Conservation (phyloP, 495 filamentous ascomycete genomes). For the Aspergillus baeticus region DNA sequence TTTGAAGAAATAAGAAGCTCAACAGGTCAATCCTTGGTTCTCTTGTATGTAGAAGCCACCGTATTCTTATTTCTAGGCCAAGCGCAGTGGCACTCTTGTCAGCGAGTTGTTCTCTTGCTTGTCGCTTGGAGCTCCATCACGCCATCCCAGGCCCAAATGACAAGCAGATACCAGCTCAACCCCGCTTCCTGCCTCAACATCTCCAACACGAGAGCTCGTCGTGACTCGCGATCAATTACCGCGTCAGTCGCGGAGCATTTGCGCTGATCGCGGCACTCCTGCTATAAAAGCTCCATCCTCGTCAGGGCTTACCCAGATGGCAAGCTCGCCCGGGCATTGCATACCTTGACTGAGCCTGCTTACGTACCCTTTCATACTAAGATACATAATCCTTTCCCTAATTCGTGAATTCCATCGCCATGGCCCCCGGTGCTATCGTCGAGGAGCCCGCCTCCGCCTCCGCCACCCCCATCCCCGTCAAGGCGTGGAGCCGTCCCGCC, state of each 20-base stretch:
- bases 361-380: too few species aligned
- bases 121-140: conserved; percentile 7
- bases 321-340: neutral
- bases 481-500: conserved; percentile 38
- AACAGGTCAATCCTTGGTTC: too few species aligned
- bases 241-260: neutral
- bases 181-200: conserved; percentile 11
- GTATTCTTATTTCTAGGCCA: neutral
- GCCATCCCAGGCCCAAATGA: conserved; percentile 21
- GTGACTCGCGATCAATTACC: neutral
- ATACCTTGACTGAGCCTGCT: too few species aligned
- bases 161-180: conserved; percentile 18
- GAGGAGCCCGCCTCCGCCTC: conserved; percentile 4
- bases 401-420: neutral
- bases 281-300: neutral
- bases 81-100: neutral
- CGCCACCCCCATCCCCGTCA: conserved; percentile 21
- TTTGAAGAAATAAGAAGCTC: too few species aligned
- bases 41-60: neutral
- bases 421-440: conserved; percentile 36
- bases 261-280: neutral
- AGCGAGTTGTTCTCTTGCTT: neutral
- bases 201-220: too few species aligned
- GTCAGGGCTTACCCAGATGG: neutral
- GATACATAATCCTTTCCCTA: neutral